Evolutionary conservation across 352 stramenopile genomes (phyloP).

Genomic region (Pythium brassicae): DNA sequence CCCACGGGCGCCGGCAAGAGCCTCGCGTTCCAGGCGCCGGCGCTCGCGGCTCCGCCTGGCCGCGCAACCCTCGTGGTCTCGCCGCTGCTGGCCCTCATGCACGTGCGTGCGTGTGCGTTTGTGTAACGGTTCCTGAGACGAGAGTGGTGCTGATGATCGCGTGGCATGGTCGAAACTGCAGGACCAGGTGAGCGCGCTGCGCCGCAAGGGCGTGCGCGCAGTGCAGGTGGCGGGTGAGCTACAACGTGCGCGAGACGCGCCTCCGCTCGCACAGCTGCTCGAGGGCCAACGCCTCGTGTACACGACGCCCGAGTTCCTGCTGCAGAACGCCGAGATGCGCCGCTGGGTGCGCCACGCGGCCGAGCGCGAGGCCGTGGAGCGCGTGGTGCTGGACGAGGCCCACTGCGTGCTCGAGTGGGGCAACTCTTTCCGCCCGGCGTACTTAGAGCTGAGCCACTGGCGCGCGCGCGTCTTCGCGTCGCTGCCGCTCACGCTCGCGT

Average conservation of each 20-base stretch:
- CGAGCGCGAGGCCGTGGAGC: conserved; percentile 23
- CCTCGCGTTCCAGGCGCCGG: conserved; percentile 71
- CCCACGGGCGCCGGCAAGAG: conserved; percentile 79
- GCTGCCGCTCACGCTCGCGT: conserved; percentile 66
- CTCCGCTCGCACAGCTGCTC: conserved; percentile 33
- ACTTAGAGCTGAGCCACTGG: conserved; percentile 62
- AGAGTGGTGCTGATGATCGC: no score
- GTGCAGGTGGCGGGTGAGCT: conserved; percentile 40
- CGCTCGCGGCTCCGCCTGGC: conserved; percentile 32
- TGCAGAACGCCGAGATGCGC: conserved; percentile 57
- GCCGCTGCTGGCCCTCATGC: conserved; percentile 70
- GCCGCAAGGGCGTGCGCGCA: conserved; percentile 45
- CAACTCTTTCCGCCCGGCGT: conserved; percentile 67
- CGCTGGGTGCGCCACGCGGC: conserved; percentile 29
- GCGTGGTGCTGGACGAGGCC: conserved; percentile 74
- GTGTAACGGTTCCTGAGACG: no score
- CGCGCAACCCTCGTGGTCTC: conserved; percentile 66
- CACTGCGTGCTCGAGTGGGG: conserved; percentile 82
- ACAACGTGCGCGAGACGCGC: conserved; percentile 3
- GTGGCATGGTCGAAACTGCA: conserved; percentile 4
- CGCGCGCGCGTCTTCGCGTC: conserved; percentile 34
- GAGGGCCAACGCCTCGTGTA: conserved; percentile 58
- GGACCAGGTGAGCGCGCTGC: conserved; percentile 71
- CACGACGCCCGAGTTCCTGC: conserved; percentile 77
- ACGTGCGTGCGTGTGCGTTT: conserved; percentile 31